A percentile compares a stretch with the other conserved stretches of the same genome.
Conservation (phyloP, 495 filamentous ascomycete species). For the Lophium mytilinum region DNA sequence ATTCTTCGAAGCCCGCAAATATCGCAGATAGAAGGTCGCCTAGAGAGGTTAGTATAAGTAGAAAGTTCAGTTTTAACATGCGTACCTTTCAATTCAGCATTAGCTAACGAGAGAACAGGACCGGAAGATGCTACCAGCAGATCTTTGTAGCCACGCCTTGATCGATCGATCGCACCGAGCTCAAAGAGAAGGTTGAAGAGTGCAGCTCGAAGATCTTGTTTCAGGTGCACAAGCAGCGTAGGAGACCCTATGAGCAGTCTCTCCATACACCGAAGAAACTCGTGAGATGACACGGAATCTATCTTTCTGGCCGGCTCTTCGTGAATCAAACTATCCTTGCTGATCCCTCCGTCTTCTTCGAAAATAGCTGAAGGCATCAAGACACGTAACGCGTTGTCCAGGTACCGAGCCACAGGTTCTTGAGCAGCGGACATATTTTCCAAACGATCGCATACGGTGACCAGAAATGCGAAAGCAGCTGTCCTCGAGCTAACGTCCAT, state of each 20-base stretch:
- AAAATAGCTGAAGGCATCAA: not conserved
- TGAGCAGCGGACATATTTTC: not conserved
- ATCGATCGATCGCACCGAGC: too few species aligned
- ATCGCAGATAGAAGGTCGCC: not conserved
- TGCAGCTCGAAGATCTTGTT: not conserved
- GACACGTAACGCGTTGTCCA: conserved; percentile 1
- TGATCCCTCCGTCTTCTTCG: too few species aligned
- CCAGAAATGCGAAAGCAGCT: conserved; percentile 9
- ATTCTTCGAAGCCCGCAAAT: not conserved
- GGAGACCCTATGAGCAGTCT: not conserved
- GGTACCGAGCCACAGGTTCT: not conserved
- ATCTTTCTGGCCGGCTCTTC: too few species aligned
- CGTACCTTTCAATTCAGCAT: too few species aligned
- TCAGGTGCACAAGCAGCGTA: not conserved
- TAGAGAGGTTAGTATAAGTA: not conserved
- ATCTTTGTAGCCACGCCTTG: too few species aligned
- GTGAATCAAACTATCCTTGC: too few species aligned
- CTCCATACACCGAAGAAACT: not conserved
- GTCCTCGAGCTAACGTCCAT: too few species aligned
- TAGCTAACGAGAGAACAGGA: too few species aligned
- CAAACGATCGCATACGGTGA: conserved; percentile 7
- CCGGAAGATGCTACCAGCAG: too few species aligned
- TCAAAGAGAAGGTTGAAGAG: not conserved
- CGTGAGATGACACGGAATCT: not conserved
- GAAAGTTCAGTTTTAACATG: too few species aligned